Percentiles rank a stretch among this genome's conserved stretches.
Evolutionary conservation across 495 filamentous ascomycete genomes (phyloP).

Genomic region (Aspergillus hancockii): DNA sequence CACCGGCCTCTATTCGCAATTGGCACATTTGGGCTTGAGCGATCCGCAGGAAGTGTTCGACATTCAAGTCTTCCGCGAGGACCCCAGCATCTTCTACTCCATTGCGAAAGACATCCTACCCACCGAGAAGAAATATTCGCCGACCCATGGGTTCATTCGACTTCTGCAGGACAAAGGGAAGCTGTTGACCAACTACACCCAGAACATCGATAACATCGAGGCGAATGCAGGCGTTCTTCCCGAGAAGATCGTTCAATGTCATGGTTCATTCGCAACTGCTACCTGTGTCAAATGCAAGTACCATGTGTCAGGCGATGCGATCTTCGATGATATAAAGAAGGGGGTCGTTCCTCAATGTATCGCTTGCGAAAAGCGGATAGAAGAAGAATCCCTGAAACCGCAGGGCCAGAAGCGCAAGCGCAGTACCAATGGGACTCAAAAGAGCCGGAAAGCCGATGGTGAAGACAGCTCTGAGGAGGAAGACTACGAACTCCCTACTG

Average conservation of each 20-base stretch:
- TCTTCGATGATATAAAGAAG: conserved; percentile 76
- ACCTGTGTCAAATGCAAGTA: conserved; percentile 81
- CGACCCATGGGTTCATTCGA: conserved; percentile 93
- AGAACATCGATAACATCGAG: conserved; percentile 98
- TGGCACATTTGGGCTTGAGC: conserved; percentile 70
- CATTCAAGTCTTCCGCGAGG: conserved; percentile 78
- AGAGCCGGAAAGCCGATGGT: conserved; percentile 50
- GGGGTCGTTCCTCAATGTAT: conserved; percentile 64
- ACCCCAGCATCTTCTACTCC: conserved; percentile 89
- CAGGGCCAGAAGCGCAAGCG: conserved; percentile 75
- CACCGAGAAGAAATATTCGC: conserved; percentile 69
- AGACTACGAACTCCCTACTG: conserved; percentile 66
- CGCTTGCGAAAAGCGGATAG: conserved; percentile 41
- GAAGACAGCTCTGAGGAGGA: conserved; percentile 72
- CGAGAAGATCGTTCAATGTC: conserved; percentile 92
- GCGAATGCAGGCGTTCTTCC: conserved; percentile 77
- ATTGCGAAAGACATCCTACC: conserved; percentile 91
- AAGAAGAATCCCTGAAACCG: conserved; percentile 39
- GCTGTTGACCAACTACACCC: conserved; percentile 93
- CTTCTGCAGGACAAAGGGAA: conserved; percentile 89
- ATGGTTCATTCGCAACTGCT: conserved; percentile 92
- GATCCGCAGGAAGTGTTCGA: conserved; percentile 97
- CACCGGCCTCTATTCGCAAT: conserved; percentile 68
- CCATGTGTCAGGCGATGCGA: conserved; percentile 71
- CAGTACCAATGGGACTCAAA: conserved; percentile 57